phyloP scores from a whole-genome alignment of 73 alveolate genomes.

The Blepharisma stoltei region DNA sequence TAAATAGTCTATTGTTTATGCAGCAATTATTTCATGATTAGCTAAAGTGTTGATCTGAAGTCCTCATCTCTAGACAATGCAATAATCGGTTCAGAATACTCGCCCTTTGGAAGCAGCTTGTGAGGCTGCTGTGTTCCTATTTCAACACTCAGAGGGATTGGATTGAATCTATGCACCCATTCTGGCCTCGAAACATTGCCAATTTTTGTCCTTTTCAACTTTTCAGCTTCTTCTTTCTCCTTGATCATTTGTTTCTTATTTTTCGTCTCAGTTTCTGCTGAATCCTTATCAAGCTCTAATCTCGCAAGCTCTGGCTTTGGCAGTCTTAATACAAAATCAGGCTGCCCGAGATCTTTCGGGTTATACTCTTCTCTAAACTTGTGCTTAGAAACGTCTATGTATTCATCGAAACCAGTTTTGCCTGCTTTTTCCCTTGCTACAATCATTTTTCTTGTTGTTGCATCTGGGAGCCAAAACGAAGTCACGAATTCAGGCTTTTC shows the following conservation, averaged over 20 bases:
- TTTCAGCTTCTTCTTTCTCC: slow-evolving; percentile 8
- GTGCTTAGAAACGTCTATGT: background rate
- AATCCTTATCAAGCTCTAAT: background rate
- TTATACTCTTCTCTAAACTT: slow-evolving; percentile 12
- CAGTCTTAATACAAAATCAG: slow-evolving; percentile 17
- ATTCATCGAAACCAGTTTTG: background rate
- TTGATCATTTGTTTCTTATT: background rate
- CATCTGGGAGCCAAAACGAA: background rate
- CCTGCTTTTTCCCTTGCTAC: background rate
- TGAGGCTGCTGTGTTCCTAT: slow-evolving; percentile 24
- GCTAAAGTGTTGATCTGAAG: too few species aligned
- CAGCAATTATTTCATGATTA: too few species aligned
- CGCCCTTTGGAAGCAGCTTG: slow-evolving; percentile 25
- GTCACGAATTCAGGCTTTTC: background rate
- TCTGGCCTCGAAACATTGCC: background rate
- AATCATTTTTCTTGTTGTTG: background rate
- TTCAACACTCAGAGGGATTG: background rate
- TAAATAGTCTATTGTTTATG: too few species aligned
- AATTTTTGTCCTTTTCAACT: background rate
- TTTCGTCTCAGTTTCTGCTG: background rate
- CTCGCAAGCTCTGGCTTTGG: background rate
- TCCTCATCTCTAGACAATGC: background rate
- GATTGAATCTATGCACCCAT: slow-evolving; percentile 14
- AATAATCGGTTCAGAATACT: background rate
- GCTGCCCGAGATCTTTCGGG: background rate